A percentile compares a stretch with the other conserved stretches of the same genome.
Evolutionary conservation across 345 rosid genomes (phyloP).

Genomic region (Aquilaria yunnanensis): DNA sequence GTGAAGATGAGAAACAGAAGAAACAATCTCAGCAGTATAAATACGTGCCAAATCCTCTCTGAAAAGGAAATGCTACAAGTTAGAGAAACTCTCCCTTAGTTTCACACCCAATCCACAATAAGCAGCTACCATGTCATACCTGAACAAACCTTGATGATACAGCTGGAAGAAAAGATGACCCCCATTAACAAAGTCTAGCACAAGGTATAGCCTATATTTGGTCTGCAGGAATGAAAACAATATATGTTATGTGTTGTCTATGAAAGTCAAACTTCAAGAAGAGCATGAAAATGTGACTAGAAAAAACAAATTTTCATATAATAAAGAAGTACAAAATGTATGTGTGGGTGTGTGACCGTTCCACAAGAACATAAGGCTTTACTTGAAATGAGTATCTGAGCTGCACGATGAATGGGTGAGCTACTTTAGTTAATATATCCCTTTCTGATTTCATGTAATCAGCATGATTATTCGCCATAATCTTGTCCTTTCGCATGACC

Average conservation of each 20-base stretch:
- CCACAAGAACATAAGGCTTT: not conserved
- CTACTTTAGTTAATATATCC: conserved; percentile 38
- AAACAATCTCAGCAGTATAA: conserved; percentile 63
- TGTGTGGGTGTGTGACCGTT: too few species aligned
- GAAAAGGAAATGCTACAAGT: conserved; percentile 8
- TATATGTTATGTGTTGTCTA: not conserved
- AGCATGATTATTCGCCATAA: conserved; percentile 40
- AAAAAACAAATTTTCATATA: too few species aligned
- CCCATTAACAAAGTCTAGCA: conserved; percentile 43
- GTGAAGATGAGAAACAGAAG: conserved; percentile 43
- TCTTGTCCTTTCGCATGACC: conserved; percentile 47
- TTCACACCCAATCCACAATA: conserved; percentile 1
- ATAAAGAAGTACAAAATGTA: not conserved
- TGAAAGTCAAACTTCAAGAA: not conserved
- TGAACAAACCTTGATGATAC: conserved; percentile 44
- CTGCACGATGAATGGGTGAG: conserved; percentile 46
- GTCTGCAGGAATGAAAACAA: conserved; percentile 11
- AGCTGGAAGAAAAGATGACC: conserved; percentile 42
- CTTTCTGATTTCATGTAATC: conserved; percentile 50
- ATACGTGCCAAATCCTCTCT: conserved; percentile 95
- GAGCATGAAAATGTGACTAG: not conserved
- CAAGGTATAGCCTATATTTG: conserved; percentile 41
- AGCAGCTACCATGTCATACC: conserved; percentile 15
- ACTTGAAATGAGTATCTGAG: conserved; percentile 46
- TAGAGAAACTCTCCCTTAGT: conserved; percentile 3